A percentile compares a stretch with the other conserved stretches of the same genome.
Conservation (phyloP, 2,329 filamentous ascomycete species). For the Macrophomina phaseolina region DNA sequence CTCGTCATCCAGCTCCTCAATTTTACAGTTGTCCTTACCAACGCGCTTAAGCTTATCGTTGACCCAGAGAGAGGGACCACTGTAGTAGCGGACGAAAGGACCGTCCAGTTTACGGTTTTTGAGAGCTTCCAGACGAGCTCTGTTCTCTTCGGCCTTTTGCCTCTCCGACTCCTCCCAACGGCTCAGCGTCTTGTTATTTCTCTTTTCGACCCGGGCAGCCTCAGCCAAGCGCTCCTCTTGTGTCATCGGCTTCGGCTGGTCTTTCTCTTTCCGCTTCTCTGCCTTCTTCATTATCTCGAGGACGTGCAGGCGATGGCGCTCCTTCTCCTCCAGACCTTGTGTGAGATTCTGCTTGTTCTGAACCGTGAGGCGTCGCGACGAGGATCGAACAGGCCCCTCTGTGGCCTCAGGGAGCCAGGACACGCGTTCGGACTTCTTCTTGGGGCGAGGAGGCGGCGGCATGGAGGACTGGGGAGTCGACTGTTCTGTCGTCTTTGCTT, state of each 20-base stretch:
- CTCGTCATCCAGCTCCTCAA: conserved; percentile 42
- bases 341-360: conserved; percentile 64
- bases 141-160: conserved; percentile 81
- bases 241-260: conserved; percentile 81
- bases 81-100: conserved; percentile 91
- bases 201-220: conserved; percentile 80
- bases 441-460: conserved; percentile 45
- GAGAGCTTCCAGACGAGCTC: conserved; percentile 82
- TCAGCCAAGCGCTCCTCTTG: conserved; percentile 85
- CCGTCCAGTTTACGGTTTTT: conserved; percentile 87
- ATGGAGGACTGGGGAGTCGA: conserved; percentile 54
- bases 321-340: conserved; percentile 75
- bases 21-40: conserved; percentile 53
- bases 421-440: conserved; percentile 74
- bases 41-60: conserved; percentile 74
- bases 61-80: conserved; percentile 83
- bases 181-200: conserved; percentile 88
- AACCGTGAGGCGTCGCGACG: conserved; percentile 67
- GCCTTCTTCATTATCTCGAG: conserved; percentile 68
- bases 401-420: conserved; percentile 71
- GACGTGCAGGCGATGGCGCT: conserved; percentile 73
- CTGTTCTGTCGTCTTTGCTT: conserved; percentile 40
- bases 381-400: conserved; percentile 67
- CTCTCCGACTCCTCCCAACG: conserved; percentile 94
- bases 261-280: conserved; percentile 68